phyloP scores from a whole-genome alignment of 768 basidiomycete species.

The Rhodosporidiobolus sp. region DNA sequence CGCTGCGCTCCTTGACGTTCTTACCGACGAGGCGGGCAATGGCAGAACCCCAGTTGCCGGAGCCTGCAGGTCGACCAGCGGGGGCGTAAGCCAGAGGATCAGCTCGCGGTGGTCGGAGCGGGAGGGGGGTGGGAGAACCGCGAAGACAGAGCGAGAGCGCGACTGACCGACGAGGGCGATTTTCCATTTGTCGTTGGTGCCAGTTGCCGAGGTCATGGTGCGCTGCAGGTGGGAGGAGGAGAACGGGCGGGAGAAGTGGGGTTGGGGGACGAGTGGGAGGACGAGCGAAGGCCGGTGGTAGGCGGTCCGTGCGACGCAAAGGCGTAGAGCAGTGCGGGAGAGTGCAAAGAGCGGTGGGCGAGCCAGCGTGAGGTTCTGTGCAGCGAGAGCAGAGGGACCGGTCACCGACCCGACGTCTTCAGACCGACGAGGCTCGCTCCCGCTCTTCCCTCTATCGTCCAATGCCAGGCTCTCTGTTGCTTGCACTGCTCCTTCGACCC shows the following conservation, averaged over 20 bases:
- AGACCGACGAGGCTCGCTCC: too few species aligned
- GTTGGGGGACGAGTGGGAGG: background rate
- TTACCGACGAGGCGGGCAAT: conserved; percentile 50
- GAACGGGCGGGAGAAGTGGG: background rate
- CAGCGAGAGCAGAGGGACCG: too few species aligned
- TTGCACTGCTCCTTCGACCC: too few species aligned
- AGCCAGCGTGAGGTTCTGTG: too few species aligned
- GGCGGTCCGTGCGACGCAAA: background rate
- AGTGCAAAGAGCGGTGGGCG: background rate
- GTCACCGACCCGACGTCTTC: too few species aligned
- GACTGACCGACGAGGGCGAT: conserved; percentile 42
- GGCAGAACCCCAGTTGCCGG: conserved; percentile 50
- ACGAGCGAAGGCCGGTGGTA: background rate
- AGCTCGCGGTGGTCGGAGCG: background rate
- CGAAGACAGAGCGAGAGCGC: background rate
- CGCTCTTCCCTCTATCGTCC: too few species aligned
- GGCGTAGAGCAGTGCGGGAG: background rate
- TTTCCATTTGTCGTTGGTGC: conserved; percentile 33
- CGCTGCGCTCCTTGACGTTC: conserved; percentile 49
- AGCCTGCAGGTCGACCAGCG: conserved; percentile 11
- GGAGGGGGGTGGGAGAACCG: background rate
- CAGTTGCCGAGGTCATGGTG: background rate
- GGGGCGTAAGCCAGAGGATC: background rate
- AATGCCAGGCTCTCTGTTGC: too few species aligned
- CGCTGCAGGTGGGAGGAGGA: background rate